Evolutionary conservation across 2,329 filamentous ascomycete genomes (phyloP).

Genomic region (Fusarium sterilihyphosum): DNA sequence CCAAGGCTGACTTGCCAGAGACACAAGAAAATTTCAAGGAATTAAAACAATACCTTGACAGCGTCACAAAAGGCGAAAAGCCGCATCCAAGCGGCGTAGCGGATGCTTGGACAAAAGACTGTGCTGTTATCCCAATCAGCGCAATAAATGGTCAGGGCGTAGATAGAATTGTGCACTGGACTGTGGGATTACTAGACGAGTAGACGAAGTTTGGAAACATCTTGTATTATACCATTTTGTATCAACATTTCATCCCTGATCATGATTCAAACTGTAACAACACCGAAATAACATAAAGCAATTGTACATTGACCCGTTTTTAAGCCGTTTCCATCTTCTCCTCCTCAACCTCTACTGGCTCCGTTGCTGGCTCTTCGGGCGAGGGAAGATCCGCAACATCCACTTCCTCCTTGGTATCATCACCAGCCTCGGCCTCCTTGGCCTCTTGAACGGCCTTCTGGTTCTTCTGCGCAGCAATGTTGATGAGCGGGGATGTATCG

Average conservation of each 20-base stretch:
- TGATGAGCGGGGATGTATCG: conserved; percentile 85
- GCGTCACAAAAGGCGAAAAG: conserved; percentile 68
- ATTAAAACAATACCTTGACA: conserved; percentile 76
- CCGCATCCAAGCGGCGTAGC: conserved; percentile 78
- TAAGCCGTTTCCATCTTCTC: conserved; percentile 28
- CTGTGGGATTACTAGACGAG: conserved; percentile 72
- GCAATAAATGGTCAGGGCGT: conserved; percentile 90
- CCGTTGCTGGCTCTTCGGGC: conserved; percentile 42
- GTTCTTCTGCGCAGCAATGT: conserved; percentile 66
- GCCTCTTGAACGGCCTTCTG: conserved; percentile 50
- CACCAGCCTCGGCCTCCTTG: conserved; percentile 45
- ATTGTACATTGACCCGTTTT: conserved; percentile 28
- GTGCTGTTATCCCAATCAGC: conserved; percentile 83
- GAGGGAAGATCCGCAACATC: conserved; percentile 53
- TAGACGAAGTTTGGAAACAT: conserved; percentile 25
- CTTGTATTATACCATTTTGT: conserved; percentile 40
- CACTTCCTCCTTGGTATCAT: conserved; percentile 38
- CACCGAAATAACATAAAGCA: conserved; percentile 34
- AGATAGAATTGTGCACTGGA: conserved; percentile 77
- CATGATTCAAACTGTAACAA: conserved; percentile 36
- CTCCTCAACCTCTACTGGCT: conserved; percentile 16
- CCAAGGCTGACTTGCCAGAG: conserved; percentile 84
- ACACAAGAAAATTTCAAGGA: conserved; percentile 81
- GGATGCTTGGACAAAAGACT: conserved; percentile 67
- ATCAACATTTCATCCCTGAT: conserved; percentile 28